Base-by-base conservation (phyloP, 1,139 yeast genomes). In the Spencermartinsiella ligniputridi region DNA sequence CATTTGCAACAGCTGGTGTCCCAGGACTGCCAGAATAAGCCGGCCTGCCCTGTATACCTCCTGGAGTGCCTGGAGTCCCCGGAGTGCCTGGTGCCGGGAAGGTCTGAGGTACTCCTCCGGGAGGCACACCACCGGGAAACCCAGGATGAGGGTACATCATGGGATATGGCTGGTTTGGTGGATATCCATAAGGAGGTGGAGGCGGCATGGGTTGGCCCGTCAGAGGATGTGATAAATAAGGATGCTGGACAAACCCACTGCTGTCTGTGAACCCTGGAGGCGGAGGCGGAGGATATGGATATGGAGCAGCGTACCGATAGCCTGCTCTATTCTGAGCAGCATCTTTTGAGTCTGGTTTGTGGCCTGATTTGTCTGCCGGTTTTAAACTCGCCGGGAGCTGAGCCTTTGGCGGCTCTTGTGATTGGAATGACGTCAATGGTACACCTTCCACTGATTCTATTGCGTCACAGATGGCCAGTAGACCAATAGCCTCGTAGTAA, bases 381-480 rank as follows among this genome's bases (percentile, higher is more conserved):
- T n/a, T 6, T 27, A 27, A 27, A 27, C 15, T 27, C 6, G 32
- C 32, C 4, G 32, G 32, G 15, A 27, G 32, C 15, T 27, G 32
- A 9, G 32, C 5, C 15, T 27, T 27, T 6, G 32, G 32, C 8
- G 40, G 40, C 3, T 27, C 40, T 13, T 37, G 32, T 16, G 42
- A 13, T 6, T 34, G 25, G 33, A 42, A 46, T 33, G 52, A 34
- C 6, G 53, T 40, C 46, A 60, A 52, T 12, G 63, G 60, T 32
- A 63, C 56, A 29, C 66, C 68, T 40, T 67, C 71, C 25, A 58
- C 62, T 25, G 67, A 50, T 44, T 68, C 72, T 29, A 68, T 62
- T 40, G 70, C 67, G 52, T 67, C 70, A 50, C 69, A 65, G 40
- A 64, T 63, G 42, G 70, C 70, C 44, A 68, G 57, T 42, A 66